Base-by-base conservation (phyloP, 257 asterid genomes). In the Linaria vulgaris region DNA sequence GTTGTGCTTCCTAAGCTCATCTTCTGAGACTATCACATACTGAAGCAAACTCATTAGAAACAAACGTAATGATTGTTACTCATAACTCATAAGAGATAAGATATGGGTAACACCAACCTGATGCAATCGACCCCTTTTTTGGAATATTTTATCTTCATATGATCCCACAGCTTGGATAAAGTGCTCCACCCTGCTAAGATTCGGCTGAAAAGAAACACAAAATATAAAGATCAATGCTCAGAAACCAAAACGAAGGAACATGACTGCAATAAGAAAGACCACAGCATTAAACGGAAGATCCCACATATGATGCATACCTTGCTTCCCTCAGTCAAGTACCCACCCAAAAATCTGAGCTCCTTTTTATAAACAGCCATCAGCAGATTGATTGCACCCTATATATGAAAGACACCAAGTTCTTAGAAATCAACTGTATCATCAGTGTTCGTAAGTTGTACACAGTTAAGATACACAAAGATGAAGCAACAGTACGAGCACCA, bases 81-180 rank as follows among this genome's bases (percentile, higher is more conserved):
- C n/a, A n/a, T n/a, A n/a, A 39, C 17, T 54, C 38, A n/a, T 68
- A 21, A 23, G 59, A 24, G 39, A 27, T 47, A 43, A 56, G 56
- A 59, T 52, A 14, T 39, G 41, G 57, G 52, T 38, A 61, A 16
- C 63, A 73, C 45, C 71, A 73, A 89, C 99, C 91, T 85, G 96
- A 79, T 94, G 95, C 70, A 94, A 64, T 44, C 94, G 83, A 43
- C 90, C 95, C 75, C 98, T 84, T 74, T 88, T 91, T 81, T 76
- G 95, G 66, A 91, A 91, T 68, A 91, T 91, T 72, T 80, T 87
- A 70, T 91, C 98, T 77, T 91, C 98, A 64, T 65, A 91, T 21
- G 92, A 79, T 53, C 98, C 98, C 68, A 91, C 96, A 39, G 98
- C 96, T 79, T 91, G 96, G 74, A 91, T 94, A 56, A 85, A 94